Base-by-base conservation (phyloP, 1,139 yeast species). In the Oligophagozyma castellii region DNA sequence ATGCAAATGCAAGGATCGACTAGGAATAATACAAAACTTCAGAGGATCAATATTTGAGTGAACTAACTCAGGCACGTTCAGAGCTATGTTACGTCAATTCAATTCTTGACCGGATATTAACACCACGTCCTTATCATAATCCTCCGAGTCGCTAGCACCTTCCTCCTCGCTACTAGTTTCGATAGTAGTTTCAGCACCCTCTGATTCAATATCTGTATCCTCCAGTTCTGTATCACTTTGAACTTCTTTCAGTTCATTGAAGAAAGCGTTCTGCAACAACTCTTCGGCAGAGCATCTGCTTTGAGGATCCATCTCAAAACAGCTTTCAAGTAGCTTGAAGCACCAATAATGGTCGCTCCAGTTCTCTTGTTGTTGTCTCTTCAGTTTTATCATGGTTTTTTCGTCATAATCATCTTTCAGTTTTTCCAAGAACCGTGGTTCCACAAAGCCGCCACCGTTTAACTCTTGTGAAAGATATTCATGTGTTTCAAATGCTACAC, bases 401-500 rank as follows among this genome's bases (percentile, higher is more conserved):
- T 35, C 35, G 15, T 34, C 31, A n/a, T 36, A 33, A 10, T 35
- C 35, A 18, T 35, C 38, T 15, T 39, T 32, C 4, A 29, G 22
- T 14, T 30, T 29, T 21, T 24, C 21, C 5, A 46, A 44, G 20
- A 37, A 29, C 21, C 36, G 35, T 19, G 50, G 46, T 27, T 42
- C 49, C 19, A 45, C 43, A 5, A 44, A 38, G n/a, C 32, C 36
- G 11, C 37, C 36, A 16, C 41, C 48, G 16, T 35, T 32, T 14
- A 45, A 24, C 24, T 45, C 48, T 26, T 45, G 48, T 15, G 35
- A 32, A 11, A 57, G 34, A 35, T 46, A 50, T 21, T 43, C 44
- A 26, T 39, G 40, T 1, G 63, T 56, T 29, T 59, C 63, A 35
- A 49, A 51, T 4, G 57, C 58, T 21, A 58, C 54, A 22, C 61